Evolutionary conservation across 2,329 filamentous ascomycete species (phyloP).

Genomic region (Nemania sp.): DNA sequence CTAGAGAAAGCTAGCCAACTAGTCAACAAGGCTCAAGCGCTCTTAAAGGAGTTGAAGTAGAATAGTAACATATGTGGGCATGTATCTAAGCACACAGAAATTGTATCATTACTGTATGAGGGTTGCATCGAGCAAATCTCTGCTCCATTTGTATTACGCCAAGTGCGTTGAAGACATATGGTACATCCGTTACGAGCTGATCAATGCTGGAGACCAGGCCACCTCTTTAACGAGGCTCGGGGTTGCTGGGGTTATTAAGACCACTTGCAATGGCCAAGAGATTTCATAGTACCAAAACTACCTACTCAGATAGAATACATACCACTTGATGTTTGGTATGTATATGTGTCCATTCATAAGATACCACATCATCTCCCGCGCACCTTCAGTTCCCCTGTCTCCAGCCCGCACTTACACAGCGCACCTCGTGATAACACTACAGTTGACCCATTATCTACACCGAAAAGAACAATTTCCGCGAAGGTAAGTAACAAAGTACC

Average conservation of each 20-base stretch:
- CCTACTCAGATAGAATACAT: neutral
- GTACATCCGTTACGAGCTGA: no score
- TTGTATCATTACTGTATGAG: conserved; percentile 17
- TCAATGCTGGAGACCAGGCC: no score
- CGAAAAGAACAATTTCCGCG: neutral
- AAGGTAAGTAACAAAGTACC: conserved; percentile 7
- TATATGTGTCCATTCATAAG: neutral
- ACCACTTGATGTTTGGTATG: neutral
- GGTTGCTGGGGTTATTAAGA: neutral
- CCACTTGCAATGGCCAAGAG: no score
- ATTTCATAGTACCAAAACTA: neutral
- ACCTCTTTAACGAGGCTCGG: no score
- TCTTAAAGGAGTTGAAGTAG: conserved; percentile 54
- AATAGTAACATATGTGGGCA: conserved; percentile 4
- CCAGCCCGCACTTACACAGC: neutral
- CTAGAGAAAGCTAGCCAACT: conserved; percentile 49
- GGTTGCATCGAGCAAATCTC: neutral
- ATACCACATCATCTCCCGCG: neutral
- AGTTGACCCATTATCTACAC: neutral
- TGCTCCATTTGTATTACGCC: neutral
- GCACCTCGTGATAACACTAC: neutral
- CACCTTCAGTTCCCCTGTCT: neutral
- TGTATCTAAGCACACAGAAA: conserved; percentile 19
- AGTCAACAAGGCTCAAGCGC: conserved; percentile 54
- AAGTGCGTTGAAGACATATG: neutral